Percentiles rank a stretch among this genome's conserved stretches.
Conservation (phyloP, 2,329 filamentous ascomycete species). For the Aspergillus sojae region DNA sequence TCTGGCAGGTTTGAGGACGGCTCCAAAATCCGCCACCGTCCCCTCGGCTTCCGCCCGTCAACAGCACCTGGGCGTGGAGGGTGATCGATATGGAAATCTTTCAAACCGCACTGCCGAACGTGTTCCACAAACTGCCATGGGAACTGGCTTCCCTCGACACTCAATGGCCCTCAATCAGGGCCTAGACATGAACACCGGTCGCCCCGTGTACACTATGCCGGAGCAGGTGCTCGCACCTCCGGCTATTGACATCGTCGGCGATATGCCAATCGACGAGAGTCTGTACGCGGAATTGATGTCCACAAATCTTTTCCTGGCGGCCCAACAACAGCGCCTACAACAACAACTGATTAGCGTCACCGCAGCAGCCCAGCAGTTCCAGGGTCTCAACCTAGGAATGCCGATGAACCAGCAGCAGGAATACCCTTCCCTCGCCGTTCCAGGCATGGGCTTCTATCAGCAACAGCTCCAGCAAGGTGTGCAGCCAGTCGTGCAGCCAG, state of each 20-base stretch:
- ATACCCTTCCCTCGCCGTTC: constrained; percentile 54
- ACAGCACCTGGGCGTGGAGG: constrained; percentile 53
- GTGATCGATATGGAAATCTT: constrained; percentile 50
- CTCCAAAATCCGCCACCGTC: constrained; percentile 81
- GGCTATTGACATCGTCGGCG: constrained; percentile 69
- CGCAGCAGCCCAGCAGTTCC: constrained; percentile 79
- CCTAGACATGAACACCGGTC: constrained; percentile 47
- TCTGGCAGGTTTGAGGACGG: constrained; percentile 88
- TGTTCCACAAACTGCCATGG: constrained; percentile 63
- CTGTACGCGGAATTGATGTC: constrained; percentile 86
- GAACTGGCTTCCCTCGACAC: constrained; percentile 54
- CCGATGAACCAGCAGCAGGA: constrained; percentile 51
- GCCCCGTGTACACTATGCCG: constrained; percentile 68
- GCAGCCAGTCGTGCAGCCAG: constrained; percentile 64
- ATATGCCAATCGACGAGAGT: constrained; percentile 79
- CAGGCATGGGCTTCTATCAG: constrained; percentile 61
- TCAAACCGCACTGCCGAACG: constrained; percentile 48
- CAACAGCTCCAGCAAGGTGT: constrained; percentile 70
- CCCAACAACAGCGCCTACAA: constrained; percentile 92
- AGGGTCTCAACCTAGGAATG: constrained; percentile 69
- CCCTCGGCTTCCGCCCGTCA: constrained; percentile 66
- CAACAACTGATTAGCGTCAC: constrained; percentile 88
- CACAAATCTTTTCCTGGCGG: constrained; percentile 87
- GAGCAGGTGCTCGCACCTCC: constrained; percentile 76
- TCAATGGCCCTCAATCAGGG: constrained; percentile 37